Conservation (phyloP, 1,139 yeast species). For the Hyphopichia wangnamkhiaoensis region DNA sequence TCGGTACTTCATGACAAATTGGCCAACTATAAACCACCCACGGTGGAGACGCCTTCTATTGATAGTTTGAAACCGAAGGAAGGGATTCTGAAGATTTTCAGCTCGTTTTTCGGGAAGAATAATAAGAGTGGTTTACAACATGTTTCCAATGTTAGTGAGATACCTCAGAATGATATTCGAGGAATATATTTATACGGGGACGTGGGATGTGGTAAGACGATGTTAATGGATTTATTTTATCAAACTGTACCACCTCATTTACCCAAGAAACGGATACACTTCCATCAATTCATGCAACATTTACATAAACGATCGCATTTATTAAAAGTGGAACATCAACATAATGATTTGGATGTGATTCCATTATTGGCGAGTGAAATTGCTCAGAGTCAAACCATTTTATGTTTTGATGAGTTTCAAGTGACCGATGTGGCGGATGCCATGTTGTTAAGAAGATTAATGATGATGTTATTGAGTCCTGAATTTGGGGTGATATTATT, state of each 20-base stretch:
- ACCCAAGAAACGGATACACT: constrained; percentile 80
- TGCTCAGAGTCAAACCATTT: constrained; percentile 69
- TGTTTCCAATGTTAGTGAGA: constrained; percentile 9
- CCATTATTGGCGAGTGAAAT: constrained; percentile 85
- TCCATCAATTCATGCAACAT: constrained; percentile 96
- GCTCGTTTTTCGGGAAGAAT: constrained; percentile 31
- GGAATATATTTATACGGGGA: constrained; percentile 95
- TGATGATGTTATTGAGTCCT: constrained; percentile 61
- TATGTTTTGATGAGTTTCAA: constrained; percentile 95
- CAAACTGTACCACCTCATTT: constrained; percentile 75
- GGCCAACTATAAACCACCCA: constrained; percentile 54
- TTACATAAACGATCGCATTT: constrained; percentile 86
- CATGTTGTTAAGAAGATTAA: constrained; percentile 80
- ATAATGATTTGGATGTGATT: constrained; percentile 73
- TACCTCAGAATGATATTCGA: constrained; percentile 42
- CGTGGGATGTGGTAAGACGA: constrained; percentile 97
- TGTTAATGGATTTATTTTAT: constrained; percentile 95
- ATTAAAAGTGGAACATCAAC: constrained; percentile 57
- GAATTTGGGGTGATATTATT: constrained; percentile 83
- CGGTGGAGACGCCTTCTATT: constrained; percentile 49
- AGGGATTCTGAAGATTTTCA: constrained; percentile 41
- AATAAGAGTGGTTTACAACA: constrained; percentile 4
- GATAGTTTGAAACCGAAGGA: constrained; percentile 48
- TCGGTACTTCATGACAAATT: constrained; percentile 54
- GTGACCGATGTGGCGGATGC: constrained; percentile 99